These are phyloP conservation scores for Tylopilus felleus DNA, from an alignment of 768 basidiomycete species.

Conservation along the genomic window DNA sequence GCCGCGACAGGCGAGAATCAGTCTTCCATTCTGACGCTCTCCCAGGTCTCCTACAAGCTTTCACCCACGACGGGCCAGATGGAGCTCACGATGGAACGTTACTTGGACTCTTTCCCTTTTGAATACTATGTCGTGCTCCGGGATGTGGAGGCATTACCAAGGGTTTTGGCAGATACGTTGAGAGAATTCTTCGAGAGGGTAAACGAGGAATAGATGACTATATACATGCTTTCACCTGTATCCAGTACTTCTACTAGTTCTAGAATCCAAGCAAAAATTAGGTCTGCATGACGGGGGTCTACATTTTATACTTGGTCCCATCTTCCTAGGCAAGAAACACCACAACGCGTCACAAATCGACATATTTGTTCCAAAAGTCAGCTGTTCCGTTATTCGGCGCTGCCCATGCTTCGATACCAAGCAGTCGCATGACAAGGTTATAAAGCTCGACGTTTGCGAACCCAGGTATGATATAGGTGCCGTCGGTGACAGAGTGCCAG, in stretches of 20 bases:
- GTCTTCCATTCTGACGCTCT: constrained; percentile 89
- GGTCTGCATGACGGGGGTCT: not conserved
- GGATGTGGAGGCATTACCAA: constrained; percentile 86
- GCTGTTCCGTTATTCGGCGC: constrained; percentile 72
- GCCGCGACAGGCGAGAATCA: constrained; percentile 31
- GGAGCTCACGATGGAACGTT: constrained; percentile 85
- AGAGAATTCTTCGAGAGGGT: constrained; percentile 90
- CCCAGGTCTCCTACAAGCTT: constrained; percentile 79
- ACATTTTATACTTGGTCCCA: not conserved
- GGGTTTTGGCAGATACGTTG: constrained; percentile 82
- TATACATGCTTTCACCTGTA: not conserved
- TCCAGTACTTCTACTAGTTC: not conserved
- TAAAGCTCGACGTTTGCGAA: constrained; percentile 88
- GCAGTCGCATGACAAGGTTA: constrained; percentile 71
- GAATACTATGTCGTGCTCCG: constrained; percentile 95
- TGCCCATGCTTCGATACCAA: constrained; percentile 56
- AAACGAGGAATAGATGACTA: constrained; percentile 49
- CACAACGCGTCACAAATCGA: constrained; percentile 28
- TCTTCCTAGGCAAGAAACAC: not conserved
- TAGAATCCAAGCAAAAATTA: constrained; percentile 1
- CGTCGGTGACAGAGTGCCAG: constrained; percentile 64
- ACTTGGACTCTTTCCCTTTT: constrained; percentile 96
- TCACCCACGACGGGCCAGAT: constrained; percentile 52
- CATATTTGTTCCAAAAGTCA: constrained; percentile 82
- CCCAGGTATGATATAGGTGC: constrained; percentile 67